phyloP scores from a whole-genome alignment of 2,329 filamentous ascomycete species.

The Verticillium zaregamsianum region DNA sequence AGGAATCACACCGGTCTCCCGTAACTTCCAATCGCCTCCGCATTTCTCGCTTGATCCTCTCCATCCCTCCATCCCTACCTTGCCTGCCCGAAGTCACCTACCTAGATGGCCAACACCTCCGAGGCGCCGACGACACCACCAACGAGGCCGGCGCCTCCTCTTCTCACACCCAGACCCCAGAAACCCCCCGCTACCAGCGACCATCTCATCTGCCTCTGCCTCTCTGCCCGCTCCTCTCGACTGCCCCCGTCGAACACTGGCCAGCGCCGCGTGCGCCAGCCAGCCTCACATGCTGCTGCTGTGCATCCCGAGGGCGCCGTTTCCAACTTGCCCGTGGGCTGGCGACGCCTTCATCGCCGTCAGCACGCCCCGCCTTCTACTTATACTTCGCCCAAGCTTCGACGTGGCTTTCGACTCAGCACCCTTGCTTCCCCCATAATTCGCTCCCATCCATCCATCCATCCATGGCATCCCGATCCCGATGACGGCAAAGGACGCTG shows the following conservation, averaged over 20 bases:
- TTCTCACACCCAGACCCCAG: not conserved
- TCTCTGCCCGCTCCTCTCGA: too few relatives aligned
- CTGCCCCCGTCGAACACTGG: not conserved
- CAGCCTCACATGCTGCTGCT: not conserved
- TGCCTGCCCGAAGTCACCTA: not conserved
- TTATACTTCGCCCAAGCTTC: not conserved
- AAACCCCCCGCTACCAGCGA: not conserved
- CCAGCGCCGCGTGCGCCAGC: not conserved
- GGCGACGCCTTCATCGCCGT: not conserved
- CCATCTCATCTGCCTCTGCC: not conserved
- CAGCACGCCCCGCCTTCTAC: not conserved
- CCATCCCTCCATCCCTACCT: not conserved
- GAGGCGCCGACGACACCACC: not conserved
- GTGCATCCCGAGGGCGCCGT: not conserved
- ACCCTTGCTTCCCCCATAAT: too few relatives aligned
- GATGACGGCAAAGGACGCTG: not conserved
- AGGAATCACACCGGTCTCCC: not conserved
- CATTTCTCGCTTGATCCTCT: not conserved
- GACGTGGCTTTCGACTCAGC: not conserved
- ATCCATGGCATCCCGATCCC: not conserved
- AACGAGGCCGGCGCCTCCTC: not conserved
- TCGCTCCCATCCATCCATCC: not conserved
- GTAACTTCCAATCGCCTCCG: not conserved
- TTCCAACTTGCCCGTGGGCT: not conserved
- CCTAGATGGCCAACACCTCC: not conserved